Base-by-base conservation (phyloP, 192 early-diverging fungal genomes). In the Backusella sp. region DNA sequence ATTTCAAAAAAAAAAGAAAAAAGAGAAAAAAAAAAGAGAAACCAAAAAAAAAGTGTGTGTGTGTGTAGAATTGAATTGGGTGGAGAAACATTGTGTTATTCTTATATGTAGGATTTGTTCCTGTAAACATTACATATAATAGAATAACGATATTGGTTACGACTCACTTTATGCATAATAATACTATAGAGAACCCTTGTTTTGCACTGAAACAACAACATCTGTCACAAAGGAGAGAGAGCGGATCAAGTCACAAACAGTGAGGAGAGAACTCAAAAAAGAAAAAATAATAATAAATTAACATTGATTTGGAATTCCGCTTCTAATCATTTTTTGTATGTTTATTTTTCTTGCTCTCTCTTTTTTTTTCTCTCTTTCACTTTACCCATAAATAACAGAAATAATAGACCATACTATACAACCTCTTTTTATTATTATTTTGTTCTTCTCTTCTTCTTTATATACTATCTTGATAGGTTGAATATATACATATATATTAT, bases 171-270 rank as follows among this genome's bases (percentile, higher is more conserved):
- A 62, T 62, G 56, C 56, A 62, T 62, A 0, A 62, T 5, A 62
- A 62, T 62, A 62, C 56, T 62, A 62, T 23, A 62, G 26, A 62
- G 56, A 62, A 62, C 56, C 56, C 56, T 62, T 62, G 56, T 62
- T 62, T 62, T 62, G 23, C 21, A 62, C 56, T 62, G 56, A 62
- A 62, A 62, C 56, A 62, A 62, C 56, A 62, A 62, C 11, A 62
- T 62, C 56, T 62, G 56, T 62, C 56, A 62, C 56, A 28, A 62
- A 62, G 56, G 56, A 62, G 56, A 28, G 7, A 26, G n/a, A 56
- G 53, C 12, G 56, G 56, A 62, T 62, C 56, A 62, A 62, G 56
- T 62, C 56, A 62, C 56, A 62, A 62, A 49, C 6, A 56, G n/a
- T 56, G 56, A 28, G 26, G 56, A 62, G 56, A 23, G 30, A 28